Conservation (phyloP, 1,284 basidiomycete genomes). For the Coniophora puteana region DNA sequence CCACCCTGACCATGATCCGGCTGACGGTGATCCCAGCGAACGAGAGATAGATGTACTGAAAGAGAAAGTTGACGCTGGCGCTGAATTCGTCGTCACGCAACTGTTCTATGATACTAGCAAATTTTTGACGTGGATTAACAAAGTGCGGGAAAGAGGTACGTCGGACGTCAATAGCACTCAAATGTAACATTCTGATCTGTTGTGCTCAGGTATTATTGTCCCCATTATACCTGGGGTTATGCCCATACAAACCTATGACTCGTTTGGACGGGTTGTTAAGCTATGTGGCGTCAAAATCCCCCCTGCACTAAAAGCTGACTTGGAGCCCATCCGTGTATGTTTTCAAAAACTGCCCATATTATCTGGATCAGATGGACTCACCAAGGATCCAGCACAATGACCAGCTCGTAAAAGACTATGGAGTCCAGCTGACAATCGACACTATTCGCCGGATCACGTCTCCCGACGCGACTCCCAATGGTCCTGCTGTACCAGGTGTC, state of each 20-base stretch:
- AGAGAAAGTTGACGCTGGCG: conserved; percentile 91
- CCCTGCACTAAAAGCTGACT: conserved; percentile 56
- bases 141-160: conserved; percentile 70
- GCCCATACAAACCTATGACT: conserved; percentile 96
- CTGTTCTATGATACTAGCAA: conserved; percentile 94
- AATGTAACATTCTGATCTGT: conserved; percentile 11
- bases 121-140: conserved; percentile 77
- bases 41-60: conserved; percentile 80
- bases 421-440: conserved; percentile 72
- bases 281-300: conserved; percentile 86
- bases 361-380: conserved; percentile 13
- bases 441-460: conserved; percentile 66
- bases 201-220: conserved; percentile 77
- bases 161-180: conserved; percentile 7
- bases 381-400: conserved; percentile 94
- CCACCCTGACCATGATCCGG: conserved; percentile 66
- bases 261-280: conserved; percentile 89
- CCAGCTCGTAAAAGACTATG: conserved; percentile 87
- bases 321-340: conserved; percentile 80
- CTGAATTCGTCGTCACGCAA: conserved; percentile 95
- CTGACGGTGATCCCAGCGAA: no score
- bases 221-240: conserved; percentile 96
- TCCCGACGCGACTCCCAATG: no score
- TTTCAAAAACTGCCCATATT: conserved; percentile 10
- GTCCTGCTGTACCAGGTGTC: conserved; percentile 75